Evolutionary conservation across 2,329 filamentous ascomycete genomes (phyloP).

Genomic region (Gaeumannomyces tritici): DNA sequence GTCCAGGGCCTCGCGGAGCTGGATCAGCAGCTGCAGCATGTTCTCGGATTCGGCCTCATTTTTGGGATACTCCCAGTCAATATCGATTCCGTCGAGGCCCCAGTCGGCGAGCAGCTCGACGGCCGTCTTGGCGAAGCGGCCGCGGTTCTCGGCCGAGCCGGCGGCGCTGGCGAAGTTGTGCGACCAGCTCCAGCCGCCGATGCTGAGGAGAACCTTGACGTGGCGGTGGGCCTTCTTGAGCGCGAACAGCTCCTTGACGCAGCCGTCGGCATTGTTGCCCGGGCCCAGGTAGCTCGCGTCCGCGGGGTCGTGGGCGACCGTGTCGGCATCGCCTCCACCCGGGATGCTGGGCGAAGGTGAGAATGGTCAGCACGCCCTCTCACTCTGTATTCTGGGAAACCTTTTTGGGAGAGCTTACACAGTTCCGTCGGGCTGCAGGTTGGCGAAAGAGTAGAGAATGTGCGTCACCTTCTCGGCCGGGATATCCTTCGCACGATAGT

Average conservation of each 20-base stretch:
- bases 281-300: slow-evolving; percentile 1
- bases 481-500: slow-evolving; percentile 63
- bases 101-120: slow-evolving; percentile 64
- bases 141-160: slow-evolving; percentile 50
- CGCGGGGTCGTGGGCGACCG: background rate
- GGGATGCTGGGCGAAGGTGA: background rate
- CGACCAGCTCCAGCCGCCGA: slow-evolving; percentile 82
- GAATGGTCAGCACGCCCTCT: background rate
- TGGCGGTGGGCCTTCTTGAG: slow-evolving; percentile 71
- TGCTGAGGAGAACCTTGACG: slow-evolving; percentile 67
- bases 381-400: background rate
- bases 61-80: slow-evolving; percentile 30
- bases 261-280: slow-evolving; percentile 69
- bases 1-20: slow-evolving; percentile 37
- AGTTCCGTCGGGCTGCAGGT: slow-evolving; percentile 60
- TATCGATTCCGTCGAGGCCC: slow-evolving; percentile 35
- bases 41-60: slow-evolving; percentile 28
- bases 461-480: slow-evolving; percentile 64
- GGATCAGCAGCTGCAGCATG: slow-evolving; percentile 33
- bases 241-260: slow-evolving; percentile 68
- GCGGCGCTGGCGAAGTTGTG: slow-evolving; percentile 62
- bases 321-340: slow-evolving; percentile 1
- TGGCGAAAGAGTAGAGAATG: slow-evolving; percentile 74
- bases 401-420: slow-evolving; percentile 41
- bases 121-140: slow-evolving; percentile 58